These are phyloP conservation scores for Pseudocohnilembus persalinus DNA, from an alignment of 169 alveolate genomes.

Conservation along the genomic window DNA sequence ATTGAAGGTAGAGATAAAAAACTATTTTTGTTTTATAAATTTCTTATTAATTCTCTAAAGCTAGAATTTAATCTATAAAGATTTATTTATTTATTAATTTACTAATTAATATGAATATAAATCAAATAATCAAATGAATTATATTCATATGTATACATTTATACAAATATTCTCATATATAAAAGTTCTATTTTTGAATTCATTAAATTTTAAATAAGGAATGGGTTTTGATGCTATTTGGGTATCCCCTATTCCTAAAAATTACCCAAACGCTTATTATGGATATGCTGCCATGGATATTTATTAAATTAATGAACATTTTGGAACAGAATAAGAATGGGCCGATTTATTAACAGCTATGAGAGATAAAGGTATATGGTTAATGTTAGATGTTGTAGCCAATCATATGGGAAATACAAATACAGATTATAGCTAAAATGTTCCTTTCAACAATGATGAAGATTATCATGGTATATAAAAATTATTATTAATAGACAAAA, in stretches of 20 bases:
- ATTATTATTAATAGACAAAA: no score
- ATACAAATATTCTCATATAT: background rate
- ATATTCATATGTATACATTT: background rate
- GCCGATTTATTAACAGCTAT: conserved; percentile 63
- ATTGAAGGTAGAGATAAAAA: conserved; percentile 31
- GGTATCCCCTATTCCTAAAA: conserved; percentile 82
- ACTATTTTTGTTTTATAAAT: background rate
- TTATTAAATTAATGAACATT: conserved; percentile 67
- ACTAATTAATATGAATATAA: background rate
- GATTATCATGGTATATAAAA: conserved; percentile 88
- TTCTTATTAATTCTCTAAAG: background rate
- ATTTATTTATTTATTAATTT: no score
- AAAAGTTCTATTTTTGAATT: background rate
- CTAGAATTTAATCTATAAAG: background rate
- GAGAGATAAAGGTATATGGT: conserved; percentile 77
- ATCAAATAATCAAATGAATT: background rate
- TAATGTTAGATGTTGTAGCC: conserved; percentile 87
- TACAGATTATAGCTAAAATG: conserved; percentile 55
- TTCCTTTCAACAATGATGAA: conserved; percentile 77
- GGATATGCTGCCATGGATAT: conserved; percentile 79
- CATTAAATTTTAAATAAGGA: no score
- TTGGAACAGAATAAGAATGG: conserved; percentile 76
- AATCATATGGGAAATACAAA: conserved; percentile 84
- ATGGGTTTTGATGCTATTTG: conserved; percentile 89
- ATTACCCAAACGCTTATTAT: conserved; percentile 74